Evolutionary conservation across 2,329 filamentous ascomycete genomes (phyloP).

Genomic region (Microascus cirrosus): DNA sequence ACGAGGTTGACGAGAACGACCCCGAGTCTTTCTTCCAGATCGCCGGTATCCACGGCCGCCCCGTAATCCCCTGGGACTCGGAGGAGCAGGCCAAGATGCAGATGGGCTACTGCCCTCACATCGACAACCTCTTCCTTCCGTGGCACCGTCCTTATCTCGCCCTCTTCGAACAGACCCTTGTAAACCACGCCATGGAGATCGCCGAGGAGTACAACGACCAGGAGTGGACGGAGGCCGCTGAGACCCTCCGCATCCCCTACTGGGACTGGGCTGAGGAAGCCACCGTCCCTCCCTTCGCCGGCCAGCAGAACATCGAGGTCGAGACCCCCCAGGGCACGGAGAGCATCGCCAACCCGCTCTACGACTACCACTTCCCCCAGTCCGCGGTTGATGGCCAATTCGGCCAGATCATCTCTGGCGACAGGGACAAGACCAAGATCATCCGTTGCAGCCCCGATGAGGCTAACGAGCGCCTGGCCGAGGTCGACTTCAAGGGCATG

Average conservation of each 20-base stretch:
- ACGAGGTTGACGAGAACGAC: constrained; percentile 26
- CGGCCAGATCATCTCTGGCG: constrained; percentile 31
- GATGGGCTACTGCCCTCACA: constrained; percentile 33
- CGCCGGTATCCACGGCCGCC: constrained; percentile 33
- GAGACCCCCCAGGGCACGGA: constrained; percentile 12
- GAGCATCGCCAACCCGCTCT: constrained; percentile 38
- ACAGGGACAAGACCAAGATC: constrained; percentile 15
- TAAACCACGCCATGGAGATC: constrained; percentile 30
- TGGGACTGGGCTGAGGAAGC: constrained; percentile 41
- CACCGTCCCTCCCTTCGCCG: constrained; percentile 29
- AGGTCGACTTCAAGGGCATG: constrained; percentile 23
- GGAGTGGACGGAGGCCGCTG: constrained; percentile 31
- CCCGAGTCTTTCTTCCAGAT: constrained; percentile 39
- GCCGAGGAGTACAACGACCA: constrained; percentile 29
- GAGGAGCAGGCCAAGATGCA: constrained; percentile 17
- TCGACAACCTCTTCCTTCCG: constrained; percentile 34
- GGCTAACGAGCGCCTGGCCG: constrained; percentile 22
- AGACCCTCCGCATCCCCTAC: constrained; percentile 34
- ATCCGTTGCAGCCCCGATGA: constrained; percentile 21
- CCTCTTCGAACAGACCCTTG: constrained; percentile 44
- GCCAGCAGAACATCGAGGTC: constrained; percentile 1
- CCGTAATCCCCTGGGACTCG: constrained; percentile 28
- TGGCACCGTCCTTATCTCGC: constrained; percentile 47
- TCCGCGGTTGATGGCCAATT: constrained; percentile 24
- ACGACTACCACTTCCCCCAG: constrained; percentile 36